Evolutionary conservation across 352 stramenopile species (phyloP).

Genomic region (Phytopythium boreale): DNA sequence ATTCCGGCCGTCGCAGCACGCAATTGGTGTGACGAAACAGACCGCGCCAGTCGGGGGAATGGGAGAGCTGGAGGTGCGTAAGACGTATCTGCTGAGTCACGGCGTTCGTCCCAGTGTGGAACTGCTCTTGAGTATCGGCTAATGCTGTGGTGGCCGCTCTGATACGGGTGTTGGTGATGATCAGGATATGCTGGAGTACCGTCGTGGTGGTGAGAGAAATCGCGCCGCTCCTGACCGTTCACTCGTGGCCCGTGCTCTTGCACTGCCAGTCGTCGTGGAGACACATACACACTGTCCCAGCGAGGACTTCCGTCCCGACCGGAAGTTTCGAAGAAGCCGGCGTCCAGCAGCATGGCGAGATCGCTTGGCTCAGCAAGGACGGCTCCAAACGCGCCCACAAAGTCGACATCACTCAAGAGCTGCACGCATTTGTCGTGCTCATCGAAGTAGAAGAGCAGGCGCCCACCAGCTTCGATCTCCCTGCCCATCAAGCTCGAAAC

Average conservation of each 20-base stretch:
- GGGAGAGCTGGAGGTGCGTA: background rate
- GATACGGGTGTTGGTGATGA: background rate
- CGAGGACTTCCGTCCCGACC: background rate
- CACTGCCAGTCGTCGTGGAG: background rate
- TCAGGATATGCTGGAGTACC: background rate
- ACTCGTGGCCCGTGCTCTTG: background rate
- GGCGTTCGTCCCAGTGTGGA: background rate
- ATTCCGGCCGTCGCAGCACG: no score
- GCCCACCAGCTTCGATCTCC: background rate
- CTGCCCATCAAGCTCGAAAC: slow-evolving; percentile 2
- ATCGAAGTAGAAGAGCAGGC: slow-evolving; percentile 8
- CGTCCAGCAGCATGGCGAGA: slow-evolving; percentile 1
- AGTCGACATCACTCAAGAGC: slow-evolving; percentile 4
- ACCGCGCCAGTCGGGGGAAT: background rate
- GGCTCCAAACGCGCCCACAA: slow-evolving; percentile 1
- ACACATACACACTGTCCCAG: no score
- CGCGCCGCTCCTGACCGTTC: background rate
- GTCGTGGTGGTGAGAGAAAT: background rate
- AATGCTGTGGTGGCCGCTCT: background rate
- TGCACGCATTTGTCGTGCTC: slow-evolving; percentile 4
- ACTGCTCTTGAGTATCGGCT: background rate
- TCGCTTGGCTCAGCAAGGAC: background rate
- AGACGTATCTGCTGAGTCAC: background rate
- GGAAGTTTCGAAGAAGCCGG: background rate
- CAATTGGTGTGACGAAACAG: background rate